phyloP scores from a whole-genome alignment of 2,329 filamentous ascomycete species.

The Onygenales sp. region DNA sequence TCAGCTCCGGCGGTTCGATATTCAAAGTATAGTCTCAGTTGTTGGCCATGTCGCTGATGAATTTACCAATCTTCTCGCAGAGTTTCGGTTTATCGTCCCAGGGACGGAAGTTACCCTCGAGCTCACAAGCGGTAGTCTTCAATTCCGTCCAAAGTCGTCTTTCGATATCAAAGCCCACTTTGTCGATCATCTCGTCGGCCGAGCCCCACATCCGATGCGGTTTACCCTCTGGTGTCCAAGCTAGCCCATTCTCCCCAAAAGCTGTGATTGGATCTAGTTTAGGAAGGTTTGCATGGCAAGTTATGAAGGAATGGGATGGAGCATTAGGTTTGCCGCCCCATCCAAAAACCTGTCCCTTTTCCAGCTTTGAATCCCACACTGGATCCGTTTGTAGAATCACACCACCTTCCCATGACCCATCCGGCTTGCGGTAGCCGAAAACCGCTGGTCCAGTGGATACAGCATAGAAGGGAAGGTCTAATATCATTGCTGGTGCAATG shows the following conservation, averaged over 20 bases:
- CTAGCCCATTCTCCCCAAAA: conserved; percentile 28
- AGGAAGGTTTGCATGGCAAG: conserved; percentile 30
- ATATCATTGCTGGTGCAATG: conserved; percentile 7
- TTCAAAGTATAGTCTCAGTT: background rate
- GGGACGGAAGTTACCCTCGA: conserved; percentile 16
- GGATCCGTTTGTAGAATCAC: conserved; percentile 22
- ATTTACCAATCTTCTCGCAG: conserved; percentile 10
- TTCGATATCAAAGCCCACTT: conserved; percentile 32
- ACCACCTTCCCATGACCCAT: conserved; percentile 10
- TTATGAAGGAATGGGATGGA: conserved; percentile 24
- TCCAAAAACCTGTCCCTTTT: conserved; percentile 7
- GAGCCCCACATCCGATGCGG: conserved; percentile 29
- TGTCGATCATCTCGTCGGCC: conserved; percentile 21
- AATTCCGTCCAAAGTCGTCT: conserved; percentile 32
- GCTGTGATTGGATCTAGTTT: conserved; percentile 33
- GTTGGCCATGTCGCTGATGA: conserved; percentile 10
- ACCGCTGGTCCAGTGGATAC: conserved; percentile 12
- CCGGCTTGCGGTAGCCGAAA: conserved; percentile 9
- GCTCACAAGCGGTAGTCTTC: conserved; percentile 29
- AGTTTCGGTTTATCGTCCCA: conserved; percentile 12
- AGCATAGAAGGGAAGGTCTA: conserved; percentile 11
- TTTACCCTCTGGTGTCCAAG: conserved; percentile 27
- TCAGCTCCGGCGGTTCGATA: background rate
- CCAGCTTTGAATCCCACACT: conserved; percentile 24
- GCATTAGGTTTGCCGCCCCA: conserved; percentile 13